These are phyloP conservation scores for Akanthomyces uredinophilus DNA, from an alignment of 2,329 filamentous ascomycete genomes.

Conservation along the genomic window DNA sequence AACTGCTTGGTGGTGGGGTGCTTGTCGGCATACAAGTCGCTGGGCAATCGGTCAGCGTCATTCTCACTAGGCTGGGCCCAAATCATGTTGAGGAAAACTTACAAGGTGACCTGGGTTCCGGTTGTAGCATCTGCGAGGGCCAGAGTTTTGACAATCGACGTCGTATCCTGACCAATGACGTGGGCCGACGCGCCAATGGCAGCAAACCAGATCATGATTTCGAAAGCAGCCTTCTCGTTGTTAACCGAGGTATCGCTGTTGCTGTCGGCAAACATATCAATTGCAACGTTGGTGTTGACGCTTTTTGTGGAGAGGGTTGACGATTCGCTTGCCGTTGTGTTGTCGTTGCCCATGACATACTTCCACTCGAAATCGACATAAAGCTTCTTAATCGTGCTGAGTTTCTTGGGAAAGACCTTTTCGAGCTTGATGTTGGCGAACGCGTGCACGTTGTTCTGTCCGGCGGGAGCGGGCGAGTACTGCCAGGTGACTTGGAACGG, in stretches of 20 bases:
- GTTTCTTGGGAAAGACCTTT: slow-evolving; percentile 36
- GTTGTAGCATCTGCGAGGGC: slow-evolving; percentile 33
- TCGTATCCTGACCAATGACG: slow-evolving; percentile 38
- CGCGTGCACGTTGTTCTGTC: slow-evolving; percentile 45
- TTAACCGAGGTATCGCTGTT: slow-evolving; percentile 35
- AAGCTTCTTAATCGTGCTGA: slow-evolving; percentile 36
- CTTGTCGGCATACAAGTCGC: slow-evolving; percentile 36
- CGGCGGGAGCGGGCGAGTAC: slow-evolving; percentile 34
- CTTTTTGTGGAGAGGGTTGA: slow-evolving; percentile 30
- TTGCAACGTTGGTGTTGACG: slow-evolving; percentile 51
- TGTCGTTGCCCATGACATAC: slow-evolving; percentile 41
- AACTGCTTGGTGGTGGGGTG: slow-evolving; percentile 34
- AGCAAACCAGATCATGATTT: slow-evolving; percentile 55
- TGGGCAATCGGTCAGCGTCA: slow-evolving; percentile 19
- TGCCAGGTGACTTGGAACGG: slow-evolving; percentile 50
- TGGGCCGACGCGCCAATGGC: slow-evolving; percentile 41
- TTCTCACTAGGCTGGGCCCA: background rate
- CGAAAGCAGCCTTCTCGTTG: slow-evolving; percentile 39
- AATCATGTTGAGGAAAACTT: slow-evolving; percentile 18
- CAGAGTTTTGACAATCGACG: slow-evolving; percentile 27
- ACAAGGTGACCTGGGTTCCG: slow-evolving; percentile 29
- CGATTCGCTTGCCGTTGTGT: slow-evolving; percentile 28
- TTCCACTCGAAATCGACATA: slow-evolving; percentile 44
- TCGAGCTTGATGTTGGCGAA: slow-evolving; percentile 50
- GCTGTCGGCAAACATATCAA: slow-evolving; percentile 54